A percentile compares a stretch with the other conserved stretches of the same genome.
phyloP scores from a whole-genome alignment of 73 alveolate genomes.

The Tetrahymena thermophila region DNA sequence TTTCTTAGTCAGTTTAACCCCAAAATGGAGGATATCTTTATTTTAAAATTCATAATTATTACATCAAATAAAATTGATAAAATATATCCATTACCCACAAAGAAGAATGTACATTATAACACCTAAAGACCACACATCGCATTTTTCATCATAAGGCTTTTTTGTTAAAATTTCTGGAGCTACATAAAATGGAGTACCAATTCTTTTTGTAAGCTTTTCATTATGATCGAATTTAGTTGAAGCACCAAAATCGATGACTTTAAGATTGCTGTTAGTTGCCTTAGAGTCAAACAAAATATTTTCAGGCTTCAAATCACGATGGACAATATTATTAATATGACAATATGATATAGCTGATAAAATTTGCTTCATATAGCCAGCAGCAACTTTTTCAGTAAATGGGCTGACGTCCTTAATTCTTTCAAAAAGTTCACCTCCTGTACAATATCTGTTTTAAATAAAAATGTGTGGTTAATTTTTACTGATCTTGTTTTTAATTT shows the following conservation, averaged over 20 bases:
- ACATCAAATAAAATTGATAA: neutral
- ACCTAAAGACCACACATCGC: constrained; percentile 42
- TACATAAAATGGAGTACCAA: constrained; percentile 43
- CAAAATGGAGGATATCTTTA: constrained; percentile 29
- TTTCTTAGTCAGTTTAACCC: constrained; percentile 28
- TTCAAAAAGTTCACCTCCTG: constrained; percentile 76
- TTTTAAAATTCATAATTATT: neutral
- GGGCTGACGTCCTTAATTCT: constrained; percentile 51
- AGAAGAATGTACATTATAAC: constrained; percentile 26
- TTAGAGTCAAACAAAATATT: constrained; percentile 46
- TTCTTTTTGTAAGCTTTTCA: constrained; percentile 9
- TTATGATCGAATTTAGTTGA: constrained; percentile 18
- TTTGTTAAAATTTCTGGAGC: constrained; percentile 31
- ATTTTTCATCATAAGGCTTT: constrained; percentile 26
- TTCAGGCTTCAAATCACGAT: constrained; percentile 67
- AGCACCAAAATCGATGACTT: constrained; percentile 80
- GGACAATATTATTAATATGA: constrained; percentile 59
- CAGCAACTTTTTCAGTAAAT: constrained; percentile 56
- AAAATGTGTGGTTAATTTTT: neutral
- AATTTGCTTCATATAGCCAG: constrained; percentile 60
- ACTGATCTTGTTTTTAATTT: neutral
- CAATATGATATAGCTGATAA: constrained; percentile 64
- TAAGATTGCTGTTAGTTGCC: constrained; percentile 58
- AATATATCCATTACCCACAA: constrained; percentile 3
- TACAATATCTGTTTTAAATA: constrained; percentile 14